phyloP scores from a whole-genome alignment of 2,329 filamentous ascomycete genomes.

The Fusarium pseudoanthophilum region DNA sequence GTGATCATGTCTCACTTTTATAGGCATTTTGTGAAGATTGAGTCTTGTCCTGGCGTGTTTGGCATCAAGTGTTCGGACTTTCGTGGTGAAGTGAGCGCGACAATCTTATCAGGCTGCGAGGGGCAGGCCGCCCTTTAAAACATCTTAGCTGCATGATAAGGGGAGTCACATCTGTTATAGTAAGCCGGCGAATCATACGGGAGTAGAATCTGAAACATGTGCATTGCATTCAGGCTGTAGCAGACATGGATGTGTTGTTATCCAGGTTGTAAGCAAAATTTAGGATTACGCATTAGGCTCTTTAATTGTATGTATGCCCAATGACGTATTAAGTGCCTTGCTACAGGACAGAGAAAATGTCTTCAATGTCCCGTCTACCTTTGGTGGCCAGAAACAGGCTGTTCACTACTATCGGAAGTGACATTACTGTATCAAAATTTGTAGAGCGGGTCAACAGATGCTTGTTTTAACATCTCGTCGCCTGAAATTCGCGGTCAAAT shows the following conservation, averaged over 20 bases:
- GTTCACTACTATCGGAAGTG: neutral
- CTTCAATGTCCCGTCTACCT: neutral
- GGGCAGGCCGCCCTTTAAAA: neutral
- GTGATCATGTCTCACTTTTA: neutral
- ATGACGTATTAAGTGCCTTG: neutral
- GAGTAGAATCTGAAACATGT: neutral
- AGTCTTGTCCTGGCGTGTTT: neutral
- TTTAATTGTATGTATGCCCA: neutral
- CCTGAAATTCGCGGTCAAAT: neutral
- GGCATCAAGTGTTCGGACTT: neutral
- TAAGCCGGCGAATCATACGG: neutral
- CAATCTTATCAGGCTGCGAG: neutral
- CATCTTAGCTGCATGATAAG: neutral
- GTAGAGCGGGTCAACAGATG: neutral
- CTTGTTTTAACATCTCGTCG: neutral
- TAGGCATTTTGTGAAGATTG: neutral
- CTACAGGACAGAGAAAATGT: neutral
- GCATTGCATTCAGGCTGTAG: neutral
- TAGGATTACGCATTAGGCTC: neutral
- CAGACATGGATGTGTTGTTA: neutral
- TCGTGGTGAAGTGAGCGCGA: neutral
- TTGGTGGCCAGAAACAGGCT: neutral
- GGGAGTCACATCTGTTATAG: neutral
- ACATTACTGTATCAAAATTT: neutral
- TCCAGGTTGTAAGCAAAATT: neutral